phyloP scores from a whole-genome alignment of 2,329 filamentous ascomycete species.

The Zymoseptoria pseudotritici region DNA sequence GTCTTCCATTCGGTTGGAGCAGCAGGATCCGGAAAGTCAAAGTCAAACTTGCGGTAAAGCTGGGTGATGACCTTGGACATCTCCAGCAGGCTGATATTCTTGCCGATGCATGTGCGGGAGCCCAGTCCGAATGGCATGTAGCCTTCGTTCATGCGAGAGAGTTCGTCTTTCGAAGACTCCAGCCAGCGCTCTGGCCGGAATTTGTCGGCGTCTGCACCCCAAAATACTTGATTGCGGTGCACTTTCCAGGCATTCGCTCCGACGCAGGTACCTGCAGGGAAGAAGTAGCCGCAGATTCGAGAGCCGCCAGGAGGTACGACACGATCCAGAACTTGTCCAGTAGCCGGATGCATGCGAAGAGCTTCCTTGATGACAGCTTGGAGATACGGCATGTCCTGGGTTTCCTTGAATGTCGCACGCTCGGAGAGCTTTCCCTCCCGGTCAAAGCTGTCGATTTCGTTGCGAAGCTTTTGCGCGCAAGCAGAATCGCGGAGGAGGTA shows the following conservation, averaged over 20 bases:
- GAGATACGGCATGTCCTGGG: constrained; percentile 34
- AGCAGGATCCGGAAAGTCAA: neutral
- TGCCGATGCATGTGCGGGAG: constrained; percentile 10
- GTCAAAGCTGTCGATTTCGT: constrained; percentile 29
- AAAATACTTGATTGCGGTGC: constrained; percentile 25
- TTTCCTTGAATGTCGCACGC: constrained; percentile 25
- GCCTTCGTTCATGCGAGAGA: constrained; percentile 43
- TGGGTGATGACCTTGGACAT: constrained; percentile 3
- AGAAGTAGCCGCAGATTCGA: constrained; percentile 28
- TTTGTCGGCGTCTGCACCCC: constrained; percentile 25
- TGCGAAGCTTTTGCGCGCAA: constrained; percentile 25
- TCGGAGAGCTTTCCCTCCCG: constrained; percentile 22
- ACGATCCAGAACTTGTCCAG: constrained; percentile 34
- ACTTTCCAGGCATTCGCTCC: constrained; percentile 31
- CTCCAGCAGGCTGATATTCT: constrained; percentile 4
- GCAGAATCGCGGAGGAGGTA: constrained; percentile 30
- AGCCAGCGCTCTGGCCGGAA: constrained; percentile 33
- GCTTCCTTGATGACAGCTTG: constrained; percentile 41
- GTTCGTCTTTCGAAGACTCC: constrained; percentile 11
- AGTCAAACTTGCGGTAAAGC: neutral
- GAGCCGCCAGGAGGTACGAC: constrained; percentile 33
- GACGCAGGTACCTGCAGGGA: constrained; percentile 27
- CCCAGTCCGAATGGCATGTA: constrained; percentile 13
- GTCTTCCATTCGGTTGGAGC: neutral
- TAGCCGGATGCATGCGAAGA: constrained; percentile 38